These are phyloP conservation scores for Microstegium vimineum DNA, from an alignment of 176 grass and related monocot species.

Conservation along the genomic window DNA sequence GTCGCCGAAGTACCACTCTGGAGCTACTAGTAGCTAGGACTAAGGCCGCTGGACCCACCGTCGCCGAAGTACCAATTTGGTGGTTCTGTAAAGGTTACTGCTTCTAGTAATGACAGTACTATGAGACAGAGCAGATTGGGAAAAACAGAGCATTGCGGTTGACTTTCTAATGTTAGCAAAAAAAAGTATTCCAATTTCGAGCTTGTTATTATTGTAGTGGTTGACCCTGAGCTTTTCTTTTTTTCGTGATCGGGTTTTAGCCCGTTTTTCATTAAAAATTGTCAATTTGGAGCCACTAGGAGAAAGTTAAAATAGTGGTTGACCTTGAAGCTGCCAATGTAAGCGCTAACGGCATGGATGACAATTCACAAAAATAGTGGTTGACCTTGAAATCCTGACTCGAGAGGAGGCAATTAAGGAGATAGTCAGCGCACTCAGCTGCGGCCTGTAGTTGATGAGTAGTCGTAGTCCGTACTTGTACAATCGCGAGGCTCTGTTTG, in stretches of 20 bases:
- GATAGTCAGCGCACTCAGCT: no score
- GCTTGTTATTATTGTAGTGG: neutral
- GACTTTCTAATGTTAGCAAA: neutral
- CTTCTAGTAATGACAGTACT: neutral
- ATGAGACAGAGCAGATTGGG: neutral
- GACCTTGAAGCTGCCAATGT: neutral
- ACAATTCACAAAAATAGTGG: no score
- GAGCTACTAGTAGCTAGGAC: conserved; percentile 42
- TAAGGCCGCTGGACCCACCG: no score
- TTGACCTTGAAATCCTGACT: no score
- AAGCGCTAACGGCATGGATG: neutral
- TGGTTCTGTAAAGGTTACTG: neutral
- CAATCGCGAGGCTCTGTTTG: neutral
- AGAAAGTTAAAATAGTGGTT: neutral
- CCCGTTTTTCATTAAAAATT: neutral
- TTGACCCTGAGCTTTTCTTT: neutral
- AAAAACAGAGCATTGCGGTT: neutral
- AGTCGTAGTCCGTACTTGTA: no score
- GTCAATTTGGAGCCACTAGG: neutral
- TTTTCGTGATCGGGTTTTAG: neutral
- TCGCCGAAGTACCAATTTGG: conserved; percentile 29
- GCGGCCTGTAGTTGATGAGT: neutral
- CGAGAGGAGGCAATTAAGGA: no score
- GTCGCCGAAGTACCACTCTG: conserved; percentile 22
- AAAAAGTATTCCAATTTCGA: neutral